phyloP scores from a whole-genome alignment of 2,329 filamentous ascomycete species.

The Aquanectria penicillioides region DNA sequence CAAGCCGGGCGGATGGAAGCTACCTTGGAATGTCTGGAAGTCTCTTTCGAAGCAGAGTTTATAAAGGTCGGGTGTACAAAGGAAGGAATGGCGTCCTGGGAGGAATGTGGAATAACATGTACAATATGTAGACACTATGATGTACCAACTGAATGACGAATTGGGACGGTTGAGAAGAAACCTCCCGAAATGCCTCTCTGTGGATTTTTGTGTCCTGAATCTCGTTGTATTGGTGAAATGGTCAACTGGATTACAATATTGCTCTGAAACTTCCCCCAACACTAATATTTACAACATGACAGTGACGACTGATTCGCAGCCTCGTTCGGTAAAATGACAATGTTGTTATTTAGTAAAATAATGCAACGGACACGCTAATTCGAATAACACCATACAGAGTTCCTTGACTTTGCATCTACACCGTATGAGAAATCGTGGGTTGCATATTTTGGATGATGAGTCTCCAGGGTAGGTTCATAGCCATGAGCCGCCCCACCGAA shows the following conservation, averaged over 20 bases:
- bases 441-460: too few relatives aligned
- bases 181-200: neutral
- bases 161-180: neutral
- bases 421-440: too few relatives aligned
- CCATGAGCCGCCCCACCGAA: constrained; percentile 19
- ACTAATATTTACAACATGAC: too few relatives aligned
- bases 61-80: constrained; percentile 39
- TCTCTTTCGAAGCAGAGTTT: constrained; percentile 60
- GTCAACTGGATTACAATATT: neutral
- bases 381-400: too few relatives aligned
- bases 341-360: too few relatives aligned
- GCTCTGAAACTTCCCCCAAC: too few relatives aligned
- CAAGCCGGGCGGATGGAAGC: constrained; percentile 74
- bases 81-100: neutral
- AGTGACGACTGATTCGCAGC: too few relatives aligned
- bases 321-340: too few relatives aligned
- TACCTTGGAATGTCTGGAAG: constrained; percentile 80
- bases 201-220: neutral
- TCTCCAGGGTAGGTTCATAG: too few relatives aligned
- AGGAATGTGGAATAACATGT: constrained; percentile 7
- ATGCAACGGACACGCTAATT: too few relatives aligned
- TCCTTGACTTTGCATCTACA: too few relatives aligned
- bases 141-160: constrained; percentile 22
- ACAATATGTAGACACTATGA: constrained; percentile 28
- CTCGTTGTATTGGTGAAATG: neutral